phyloP scores from a whole-genome alignment of 129 eudicot species.

The Ambrosia trifida region DNA sequence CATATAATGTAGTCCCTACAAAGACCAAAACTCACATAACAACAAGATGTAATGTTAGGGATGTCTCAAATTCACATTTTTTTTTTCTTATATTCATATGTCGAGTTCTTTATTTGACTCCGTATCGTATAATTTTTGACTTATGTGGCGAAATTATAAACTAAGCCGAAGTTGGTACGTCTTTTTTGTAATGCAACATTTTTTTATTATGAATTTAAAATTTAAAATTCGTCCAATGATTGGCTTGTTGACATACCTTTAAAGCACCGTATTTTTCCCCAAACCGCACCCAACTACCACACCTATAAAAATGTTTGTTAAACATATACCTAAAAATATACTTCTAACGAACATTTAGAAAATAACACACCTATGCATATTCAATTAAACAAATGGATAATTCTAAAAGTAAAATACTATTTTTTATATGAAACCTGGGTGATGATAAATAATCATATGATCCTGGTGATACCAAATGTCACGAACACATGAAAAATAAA shows the following conservation, averaged over 20 bases:
- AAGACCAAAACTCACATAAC: neutral
- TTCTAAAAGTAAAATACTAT: neutral
- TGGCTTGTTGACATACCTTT: neutral
- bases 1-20: slow-evolving; percentile 2
- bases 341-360: neutral
- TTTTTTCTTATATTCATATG: neutral
- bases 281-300: neutral
- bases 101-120: too few relatives aligned
- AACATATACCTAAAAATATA: neutral
- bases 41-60: slow-evolving; percentile 3
- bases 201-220: neutral
- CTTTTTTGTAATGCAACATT: neutral
- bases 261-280: neutral
- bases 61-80: neutral
- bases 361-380: too few relatives aligned
- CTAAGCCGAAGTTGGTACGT: neutral
- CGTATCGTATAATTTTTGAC: too few relatives aligned
- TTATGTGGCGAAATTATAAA: neutral
- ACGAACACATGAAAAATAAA: neutral
- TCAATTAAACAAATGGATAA: neutral
- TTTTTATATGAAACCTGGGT: neutral
- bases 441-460: slow-evolving; percentile 6
- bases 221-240: neutral
- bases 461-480: slow-evolving; percentile 29
- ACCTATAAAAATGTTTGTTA: neutral